These are phyloP conservation scores for Cryomyces antarcticus DNA, from an alignment of 495 filamentous ascomycete genomes.

Conservation along the genomic window DNA sequence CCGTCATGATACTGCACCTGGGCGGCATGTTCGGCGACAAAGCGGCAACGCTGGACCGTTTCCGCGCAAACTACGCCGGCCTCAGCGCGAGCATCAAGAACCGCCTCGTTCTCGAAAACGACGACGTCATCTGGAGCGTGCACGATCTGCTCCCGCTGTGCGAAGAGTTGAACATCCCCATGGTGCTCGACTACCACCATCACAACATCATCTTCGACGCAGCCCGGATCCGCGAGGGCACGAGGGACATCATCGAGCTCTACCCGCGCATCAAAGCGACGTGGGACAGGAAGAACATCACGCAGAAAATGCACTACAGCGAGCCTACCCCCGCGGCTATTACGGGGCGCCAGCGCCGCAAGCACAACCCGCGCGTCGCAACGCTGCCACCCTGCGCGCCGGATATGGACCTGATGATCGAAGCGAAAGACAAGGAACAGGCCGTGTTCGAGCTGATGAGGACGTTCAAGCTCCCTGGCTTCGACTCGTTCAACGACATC, in stretches of 20 bases:
- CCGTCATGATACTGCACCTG: constrained; percentile 90
- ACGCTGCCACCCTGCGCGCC: constrained; percentile 63
- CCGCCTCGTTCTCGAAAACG: constrained; percentile 80
- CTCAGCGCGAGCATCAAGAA: constrained; percentile 51
- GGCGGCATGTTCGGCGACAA: constrained; percentile 87
- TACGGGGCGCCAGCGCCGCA: constrained; percentile 54
- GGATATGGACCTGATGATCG: constrained; percentile 91
- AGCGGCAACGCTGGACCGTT: constrained; percentile 56
- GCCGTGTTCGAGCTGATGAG: constrained; percentile 89
- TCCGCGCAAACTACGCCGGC: constrained; percentile 52
- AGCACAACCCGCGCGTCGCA: constrained; percentile 59
- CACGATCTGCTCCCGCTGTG: constrained; percentile 84
- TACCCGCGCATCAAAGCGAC: constrained; percentile 60
- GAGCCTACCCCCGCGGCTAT: constrained; percentile 59
- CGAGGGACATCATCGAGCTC: constrained; percentile 53
- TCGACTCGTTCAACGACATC: constrained; percentile 55
- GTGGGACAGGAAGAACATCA: constrained; percentile 73
- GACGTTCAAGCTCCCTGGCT: constrained; percentile 62
- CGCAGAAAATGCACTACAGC: constrained; percentile 90
- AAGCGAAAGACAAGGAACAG: constrained; percentile 97
- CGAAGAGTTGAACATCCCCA: constrained; percentile 78
- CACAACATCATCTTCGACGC: constrained; percentile 82
- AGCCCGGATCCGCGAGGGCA: constrained; percentile 59
- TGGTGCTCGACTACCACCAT: constrained; percentile 88
- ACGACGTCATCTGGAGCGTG: constrained; percentile 77